Conservation (phyloP, 495 filamentous ascomycete species). For the Neurospora sp. region DNA sequence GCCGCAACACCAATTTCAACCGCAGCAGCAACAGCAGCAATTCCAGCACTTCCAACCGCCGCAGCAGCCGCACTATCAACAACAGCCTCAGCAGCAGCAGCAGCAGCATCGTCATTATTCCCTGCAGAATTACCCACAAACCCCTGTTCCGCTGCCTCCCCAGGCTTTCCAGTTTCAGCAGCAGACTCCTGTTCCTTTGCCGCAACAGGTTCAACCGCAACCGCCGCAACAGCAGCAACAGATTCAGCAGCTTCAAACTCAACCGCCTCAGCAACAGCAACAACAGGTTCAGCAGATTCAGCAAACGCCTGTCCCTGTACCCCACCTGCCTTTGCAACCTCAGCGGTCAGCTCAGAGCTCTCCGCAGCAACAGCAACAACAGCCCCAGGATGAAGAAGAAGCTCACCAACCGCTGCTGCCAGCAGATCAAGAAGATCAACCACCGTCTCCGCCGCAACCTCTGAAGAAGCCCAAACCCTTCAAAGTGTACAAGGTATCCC, state of each 20-base stretch:
- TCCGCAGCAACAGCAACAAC: conserved; percentile 5
- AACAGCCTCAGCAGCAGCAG: not conserved
- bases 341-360: not conserved
- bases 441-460: not conserved
- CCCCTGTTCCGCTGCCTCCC: not conserved
- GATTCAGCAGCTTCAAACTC: not conserved
- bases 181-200: not conserved
- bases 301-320: not conserved
- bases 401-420: not conserved
- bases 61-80: not conserved
- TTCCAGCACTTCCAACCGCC: not conserved
- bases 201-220: not conserved
- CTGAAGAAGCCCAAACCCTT: not conserved
- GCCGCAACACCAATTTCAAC: conserved; percentile 3
- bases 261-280: not conserved
- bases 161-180: not conserved
- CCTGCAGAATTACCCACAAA: not conserved
- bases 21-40: not conserved
- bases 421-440: not conserved
- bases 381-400: conserved; percentile 7
- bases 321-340: not conserved
- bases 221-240: not conserved
- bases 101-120: conserved; percentile 1
- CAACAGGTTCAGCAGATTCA: not conserved
- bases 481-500: not conserved